Conservation (phyloP, 306 rosid genomes). For the Pyrus pyrifolia region DNA sequence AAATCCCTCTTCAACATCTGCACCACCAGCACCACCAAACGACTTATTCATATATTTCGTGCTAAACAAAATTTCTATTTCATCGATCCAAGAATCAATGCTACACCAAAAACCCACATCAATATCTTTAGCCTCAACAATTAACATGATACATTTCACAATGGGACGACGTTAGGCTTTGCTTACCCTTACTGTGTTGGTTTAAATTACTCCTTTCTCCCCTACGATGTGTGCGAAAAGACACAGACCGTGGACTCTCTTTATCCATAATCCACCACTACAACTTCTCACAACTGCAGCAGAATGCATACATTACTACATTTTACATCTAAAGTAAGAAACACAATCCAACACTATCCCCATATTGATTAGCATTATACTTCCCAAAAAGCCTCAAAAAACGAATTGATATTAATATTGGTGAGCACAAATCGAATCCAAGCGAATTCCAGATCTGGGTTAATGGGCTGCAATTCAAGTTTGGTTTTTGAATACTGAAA, state of each 20-base stretch:
- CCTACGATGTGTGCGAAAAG: constrained; percentile 30
- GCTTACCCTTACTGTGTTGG: constrained; percentile 21
- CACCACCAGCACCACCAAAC: constrained; percentile 27
- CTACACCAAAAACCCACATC: neutral
- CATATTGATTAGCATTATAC: neutral
- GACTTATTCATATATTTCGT: neutral
- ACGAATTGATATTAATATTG: neutral
- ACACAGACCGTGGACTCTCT: constrained; percentile 23
- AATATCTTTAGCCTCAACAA: neutral
- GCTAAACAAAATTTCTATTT: constrained; percentile 3
- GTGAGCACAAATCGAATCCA: neutral
- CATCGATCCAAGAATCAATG: neutral
- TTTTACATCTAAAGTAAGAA: neutral
- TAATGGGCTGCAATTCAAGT: neutral
- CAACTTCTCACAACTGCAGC: constrained; percentile 21
- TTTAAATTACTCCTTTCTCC: constrained; percentile 30
- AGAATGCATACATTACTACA: neutral
- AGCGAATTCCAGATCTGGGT: neutral
- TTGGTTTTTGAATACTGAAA: neutral
- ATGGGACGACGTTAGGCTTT: neutral
- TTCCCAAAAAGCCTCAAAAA: neutral
- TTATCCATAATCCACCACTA: constrained; percentile 28
- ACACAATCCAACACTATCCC: neutral
- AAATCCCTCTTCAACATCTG: constrained; percentile 63
- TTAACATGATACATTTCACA: neutral